Percentiles rank a stretch among this genome's conserved stretches.
Evolutionary conservation across 495 filamentous ascomycete species (phyloP).

Genomic region (Glarea lozoyensis): DNA sequence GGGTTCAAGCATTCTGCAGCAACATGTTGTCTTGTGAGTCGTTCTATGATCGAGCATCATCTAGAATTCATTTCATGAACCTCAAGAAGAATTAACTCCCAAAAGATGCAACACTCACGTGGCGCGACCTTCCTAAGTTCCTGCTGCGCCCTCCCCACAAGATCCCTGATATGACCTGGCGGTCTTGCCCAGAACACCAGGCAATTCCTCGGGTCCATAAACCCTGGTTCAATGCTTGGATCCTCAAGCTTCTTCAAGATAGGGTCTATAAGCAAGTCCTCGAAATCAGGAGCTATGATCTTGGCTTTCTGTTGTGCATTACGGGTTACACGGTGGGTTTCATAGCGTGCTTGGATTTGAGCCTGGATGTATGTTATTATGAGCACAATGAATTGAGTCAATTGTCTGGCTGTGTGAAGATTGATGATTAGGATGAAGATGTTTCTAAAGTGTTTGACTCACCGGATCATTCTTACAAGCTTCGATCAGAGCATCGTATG

Average conservation of each 20-base stretch:
- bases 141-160: constrained; percentile 61
- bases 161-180: constrained; percentile 52
- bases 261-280: constrained; percentile 63
- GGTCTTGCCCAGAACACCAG: constrained; percentile 84
- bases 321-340: constrained; percentile 59
- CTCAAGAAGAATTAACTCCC: too few species aligned
- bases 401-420: neutral
- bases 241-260: constrained; percentile 59
- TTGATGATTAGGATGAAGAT: constrained; percentile 2
- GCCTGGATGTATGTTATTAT: too few species aligned
- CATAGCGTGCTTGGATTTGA: constrained; percentile 64
- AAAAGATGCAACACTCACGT: constrained; percentile 38
- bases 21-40: too few species aligned
- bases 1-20: too few species aligned
- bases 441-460: constrained; percentile 24
- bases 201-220: constrained; percentile 67
- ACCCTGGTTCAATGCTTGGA: constrained; percentile 50
- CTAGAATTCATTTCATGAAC: too few species aligned
- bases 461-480: constrained; percentile 48
- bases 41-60: too few species aligned
- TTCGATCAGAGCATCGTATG: constrained; percentile 67
- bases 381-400: too few species aligned
- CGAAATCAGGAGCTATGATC: constrained; percentile 59
- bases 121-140: constrained; percentile 53
- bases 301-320: constrained; percentile 62